Evolutionary conservation across 805 yeast species (phyloP), one percentile per base, ranked within the genome.

Genomic region (Starmerella apicola): DNA sequence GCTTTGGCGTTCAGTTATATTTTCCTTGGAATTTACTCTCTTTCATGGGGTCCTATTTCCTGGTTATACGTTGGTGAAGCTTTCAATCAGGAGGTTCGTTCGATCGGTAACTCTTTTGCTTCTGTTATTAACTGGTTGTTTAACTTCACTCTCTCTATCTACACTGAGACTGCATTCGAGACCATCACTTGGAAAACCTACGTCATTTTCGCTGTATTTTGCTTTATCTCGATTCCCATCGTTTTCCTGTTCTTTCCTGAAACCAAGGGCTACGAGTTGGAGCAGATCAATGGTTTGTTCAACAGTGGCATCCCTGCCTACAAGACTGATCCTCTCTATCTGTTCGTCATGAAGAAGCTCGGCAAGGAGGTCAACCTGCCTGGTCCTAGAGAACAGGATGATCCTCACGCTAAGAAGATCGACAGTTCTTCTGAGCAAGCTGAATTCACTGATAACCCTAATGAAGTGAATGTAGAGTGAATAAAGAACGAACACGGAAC

Each of bases 11-110:
- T 71, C 53, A 60, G 67, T 13, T 72, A 75, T 58, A 50, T 71
- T 46, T 82, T 78, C 57, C 74, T 82, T 51, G 76, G 78, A 38
- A 74, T 76, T 59, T 80, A 80, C 65, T 91, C 91, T 13, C 67
- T 81, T 5, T 71, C 88, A 21, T 82, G 93, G 91, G 91, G 88
- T 55, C 85, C 91, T 30, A 71, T 72, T 45, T 74, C 74, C 26
- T 81, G 88, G 86, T 81, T 73, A 36, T 59, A 72, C 41, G 61
- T 65, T 50, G 75, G 75, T 52, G 80, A 74, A 53, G 60, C 70
- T 30, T 81, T 71, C 69, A 81, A 86, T 51, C 71, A 81, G 42
- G 74, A 78, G 55, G 73, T 77, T 42, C 74, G 93, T 57, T 79
- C 81, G 37, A 77, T 78, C 57, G 82, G 82, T 43, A 74, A 80